phyloP scores from a whole-genome alignment of 805 yeast species.

The Brettanomyces nanus region DNA sequence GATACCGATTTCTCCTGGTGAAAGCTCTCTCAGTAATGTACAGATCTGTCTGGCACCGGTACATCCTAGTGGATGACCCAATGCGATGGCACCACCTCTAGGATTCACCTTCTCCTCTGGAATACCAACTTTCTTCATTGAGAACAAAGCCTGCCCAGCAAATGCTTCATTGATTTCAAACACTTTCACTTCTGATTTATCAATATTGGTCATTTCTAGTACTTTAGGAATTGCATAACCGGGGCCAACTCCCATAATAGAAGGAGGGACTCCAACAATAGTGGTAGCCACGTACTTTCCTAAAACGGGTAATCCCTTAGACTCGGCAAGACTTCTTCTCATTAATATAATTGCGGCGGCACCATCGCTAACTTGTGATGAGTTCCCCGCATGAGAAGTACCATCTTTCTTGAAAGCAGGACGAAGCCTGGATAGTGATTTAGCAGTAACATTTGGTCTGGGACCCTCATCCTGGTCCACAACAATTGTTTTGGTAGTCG shows the following conservation, averaged over 20 bases:
- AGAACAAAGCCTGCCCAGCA: conserved; percentile 87
- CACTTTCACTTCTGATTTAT: conserved; percentile 57
- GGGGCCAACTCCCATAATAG: conserved; percentile 97
- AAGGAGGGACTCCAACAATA: conserved; percentile 92
- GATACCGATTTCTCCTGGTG: conserved; percentile 77
- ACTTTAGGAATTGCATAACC: conserved; percentile 89
- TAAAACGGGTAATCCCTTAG: conserved; percentile 58
- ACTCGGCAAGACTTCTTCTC: conserved; percentile 78
- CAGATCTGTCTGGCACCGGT: conserved; percentile 87
- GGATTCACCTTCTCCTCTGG: conserved; percentile 73
- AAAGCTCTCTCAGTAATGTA: conserved; percentile 73
- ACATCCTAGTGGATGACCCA: conserved; percentile 91
- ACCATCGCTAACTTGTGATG: conserved; percentile 94
- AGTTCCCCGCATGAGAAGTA: conserved; percentile 89
- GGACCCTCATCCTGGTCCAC: conserved; percentile 63
- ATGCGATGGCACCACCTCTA: conserved; percentile 93
- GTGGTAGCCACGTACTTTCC: conserved; percentile 78
- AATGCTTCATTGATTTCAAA: conserved; percentile 95
- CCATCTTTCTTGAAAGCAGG: conserved; percentile 88
- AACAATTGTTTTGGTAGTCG: conserved; percentile 21
- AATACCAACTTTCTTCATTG: conserved; percentile 57
- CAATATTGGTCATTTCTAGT: conserved; percentile 36
- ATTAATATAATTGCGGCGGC: conserved; percentile 85
- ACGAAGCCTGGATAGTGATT: conserved; percentile 61
- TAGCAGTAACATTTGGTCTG: conserved; percentile 76